Conservation (phyloP, 768 basidiomycete species). For the Tricholoma sp. region DNA sequence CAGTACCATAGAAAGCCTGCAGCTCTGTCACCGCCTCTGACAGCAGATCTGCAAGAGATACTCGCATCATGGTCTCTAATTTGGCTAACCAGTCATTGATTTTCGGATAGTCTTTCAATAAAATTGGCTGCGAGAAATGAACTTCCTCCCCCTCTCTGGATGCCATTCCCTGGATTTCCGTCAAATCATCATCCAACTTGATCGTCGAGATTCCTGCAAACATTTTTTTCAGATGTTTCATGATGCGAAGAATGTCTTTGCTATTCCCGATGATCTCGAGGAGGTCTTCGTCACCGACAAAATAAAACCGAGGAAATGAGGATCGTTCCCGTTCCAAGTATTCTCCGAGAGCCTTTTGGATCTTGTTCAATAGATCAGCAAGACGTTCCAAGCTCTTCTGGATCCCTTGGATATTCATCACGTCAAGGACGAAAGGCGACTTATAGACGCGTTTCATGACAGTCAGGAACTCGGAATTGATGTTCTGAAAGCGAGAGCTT, state of each 20-base stretch:
- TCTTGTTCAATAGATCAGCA: conserved; percentile 94
- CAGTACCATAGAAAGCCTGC: conserved; percentile 71
- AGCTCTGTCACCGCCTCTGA: conserved; percentile 78
- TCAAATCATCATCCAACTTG: conserved; percentile 79
- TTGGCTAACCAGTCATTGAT: conserved; percentile 98
- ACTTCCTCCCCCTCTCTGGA: conserved; percentile 97
- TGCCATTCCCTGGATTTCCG: conserved; percentile 88
- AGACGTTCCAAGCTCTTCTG: conserved; percentile 98
- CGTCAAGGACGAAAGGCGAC: conserved; percentile 94
- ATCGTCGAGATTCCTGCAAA: conserved; percentile 96
- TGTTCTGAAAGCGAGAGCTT: conserved; percentile 96
- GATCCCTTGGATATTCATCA: conserved; percentile 92
- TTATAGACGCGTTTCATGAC: conserved; percentile 99
- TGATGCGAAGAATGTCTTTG: conserved; percentile 95
- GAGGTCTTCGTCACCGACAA: conserved; percentile 97
- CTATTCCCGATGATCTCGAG: conserved; percentile 99
- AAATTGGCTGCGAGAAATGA: conserved; percentile 72
- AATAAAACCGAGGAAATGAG: conserved; percentile 99
- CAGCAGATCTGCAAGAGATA: conserved; percentile 81
- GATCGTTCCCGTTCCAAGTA: conserved; percentile 97
- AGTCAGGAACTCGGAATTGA: conserved; percentile 95
- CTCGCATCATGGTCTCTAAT: conserved; percentile 89
- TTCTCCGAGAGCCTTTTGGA: conserved; percentile 98
- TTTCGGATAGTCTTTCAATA: conserved; percentile 90
- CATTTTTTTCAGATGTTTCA: conserved; percentile 99